These are phyloP conservation scores for Psilocybe cubensis DNA, from an alignment of 768 basidiomycete genomes.

Conservation along the genomic window DNA sequence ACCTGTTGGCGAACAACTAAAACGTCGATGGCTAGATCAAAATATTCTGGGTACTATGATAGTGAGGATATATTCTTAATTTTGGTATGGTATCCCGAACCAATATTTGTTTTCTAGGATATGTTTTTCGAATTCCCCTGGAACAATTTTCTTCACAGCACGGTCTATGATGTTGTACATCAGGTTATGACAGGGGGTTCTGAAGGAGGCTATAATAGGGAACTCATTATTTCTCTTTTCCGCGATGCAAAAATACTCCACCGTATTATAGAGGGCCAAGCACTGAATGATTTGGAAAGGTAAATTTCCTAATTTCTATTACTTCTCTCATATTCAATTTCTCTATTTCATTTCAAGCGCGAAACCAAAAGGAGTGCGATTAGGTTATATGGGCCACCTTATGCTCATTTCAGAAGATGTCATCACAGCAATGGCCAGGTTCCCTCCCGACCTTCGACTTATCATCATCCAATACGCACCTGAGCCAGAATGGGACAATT, in stretches of 20 bases:
- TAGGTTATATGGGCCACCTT: conserved; percentile 98
- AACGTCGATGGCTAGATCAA: conserved; percentile 74
- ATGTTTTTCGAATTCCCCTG: conserved; percentile 95
- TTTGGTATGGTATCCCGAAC: not conserved
- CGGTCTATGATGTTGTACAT: conserved; percentile 94
- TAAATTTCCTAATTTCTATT: conserved; percentile 31
- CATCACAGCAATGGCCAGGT: conserved; percentile 85
- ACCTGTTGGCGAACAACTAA: conserved; percentile 79
- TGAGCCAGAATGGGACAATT: conserved; percentile 84
- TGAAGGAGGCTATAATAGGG: conserved; percentile 81
- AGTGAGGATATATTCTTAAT: conserved; percentile 49
- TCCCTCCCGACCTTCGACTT: conserved; percentile 76
- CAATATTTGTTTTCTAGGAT: conserved; percentile 53
- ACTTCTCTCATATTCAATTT: not conserved
- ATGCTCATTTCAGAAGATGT: conserved; percentile 95
- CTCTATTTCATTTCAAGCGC: conserved; percentile 39
- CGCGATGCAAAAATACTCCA: conserved; percentile 84
- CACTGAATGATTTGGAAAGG: conserved; percentile 77
- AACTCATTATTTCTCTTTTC: conserved; percentile 84
- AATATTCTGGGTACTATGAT: conserved; percentile 77
- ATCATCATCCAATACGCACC: conserved; percentile 71
- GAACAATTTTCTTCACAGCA: conserved; percentile 97
- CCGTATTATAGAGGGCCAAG: conserved; percentile 86
- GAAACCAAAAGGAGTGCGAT: conserved; percentile 75
- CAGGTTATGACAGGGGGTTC: conserved; percentile 91